Conservation (phyloP, 306 rosid genomes). For the Senna tora region DNA sequence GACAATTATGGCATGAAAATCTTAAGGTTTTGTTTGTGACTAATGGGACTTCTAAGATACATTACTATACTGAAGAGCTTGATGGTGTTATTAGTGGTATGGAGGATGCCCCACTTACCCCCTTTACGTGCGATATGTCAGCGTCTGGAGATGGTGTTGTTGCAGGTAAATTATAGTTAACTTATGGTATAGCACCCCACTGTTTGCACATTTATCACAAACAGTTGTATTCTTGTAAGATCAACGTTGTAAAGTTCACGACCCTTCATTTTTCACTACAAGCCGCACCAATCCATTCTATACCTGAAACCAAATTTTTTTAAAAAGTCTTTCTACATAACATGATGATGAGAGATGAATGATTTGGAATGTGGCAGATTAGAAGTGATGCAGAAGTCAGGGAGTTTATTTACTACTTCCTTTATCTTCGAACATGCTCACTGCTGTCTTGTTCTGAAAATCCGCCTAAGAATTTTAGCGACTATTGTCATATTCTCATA, state of each 20-base stretch:
- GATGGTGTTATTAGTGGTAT: constrained; percentile 78
- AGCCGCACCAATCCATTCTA: too few species aligned
- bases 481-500: constrained; percentile 4
- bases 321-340: too few species aligned
- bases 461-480: not conserved
- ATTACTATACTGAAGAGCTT: constrained; percentile 77
- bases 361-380: constrained; percentile 13
- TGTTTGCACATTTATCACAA: too few species aligned
- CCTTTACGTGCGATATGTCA: constrained; percentile 82
- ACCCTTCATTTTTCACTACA: too few species aligned
- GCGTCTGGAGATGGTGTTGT: constrained; percentile 95
- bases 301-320: too few species aligned
- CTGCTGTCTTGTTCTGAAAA: constrained; percentile 31
- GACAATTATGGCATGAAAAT: constrained; percentile 80
- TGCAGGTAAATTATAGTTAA: constrained; percentile 67
- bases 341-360: too few species aligned
- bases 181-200: too few species aligned
- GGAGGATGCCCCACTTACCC: constrained; percentile 90
- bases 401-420: not conserved
- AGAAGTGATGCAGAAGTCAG: constrained; percentile 29
- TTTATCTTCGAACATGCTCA: not conserved
- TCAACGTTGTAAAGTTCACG: too few species aligned
- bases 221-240: too few species aligned
- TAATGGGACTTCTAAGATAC: constrained; percentile 95
- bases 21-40: constrained; percentile 94